Evolutionary conservation across 208 protist genomes (phyloP).

Genomic region (Leptomonas seymouri): DNA sequence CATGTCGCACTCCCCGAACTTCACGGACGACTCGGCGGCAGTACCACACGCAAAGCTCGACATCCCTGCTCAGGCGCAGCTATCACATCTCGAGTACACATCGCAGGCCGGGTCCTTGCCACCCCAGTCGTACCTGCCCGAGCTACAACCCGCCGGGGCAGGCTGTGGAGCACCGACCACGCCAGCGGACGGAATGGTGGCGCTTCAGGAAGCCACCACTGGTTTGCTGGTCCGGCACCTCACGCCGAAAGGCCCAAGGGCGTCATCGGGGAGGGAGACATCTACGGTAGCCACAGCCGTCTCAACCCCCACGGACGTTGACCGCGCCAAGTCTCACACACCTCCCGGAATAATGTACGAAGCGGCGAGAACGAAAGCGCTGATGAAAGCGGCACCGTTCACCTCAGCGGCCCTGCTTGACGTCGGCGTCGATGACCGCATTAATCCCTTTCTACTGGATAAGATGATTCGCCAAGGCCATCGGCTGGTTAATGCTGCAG

Average conservation of each 20-base stretch:
- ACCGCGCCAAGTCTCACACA: neutral
- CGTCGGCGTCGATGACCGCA: constrained; percentile 31
- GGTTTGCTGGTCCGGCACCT: constrained; percentile 28
- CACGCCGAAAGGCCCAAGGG: neutral
- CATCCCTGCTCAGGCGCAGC: constrained; percentile 14
- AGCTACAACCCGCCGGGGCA: neutral
- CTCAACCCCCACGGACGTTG: neutral
- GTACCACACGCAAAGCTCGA: neutral
- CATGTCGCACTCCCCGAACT: neutral
- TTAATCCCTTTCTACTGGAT: constrained; percentile 21
- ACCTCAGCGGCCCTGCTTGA: constrained; percentile 29
- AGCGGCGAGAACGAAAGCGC: neutral
- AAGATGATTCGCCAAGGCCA: constrained; percentile 24
- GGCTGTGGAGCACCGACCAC: neutral
- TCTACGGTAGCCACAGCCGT: neutral
- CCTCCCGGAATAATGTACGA: neutral
- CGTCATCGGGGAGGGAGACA: neutral
- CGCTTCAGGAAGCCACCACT: constrained; percentile 30
- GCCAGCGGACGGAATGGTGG: constrained; percentile 1
- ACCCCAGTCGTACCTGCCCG: constrained; percentile 20
- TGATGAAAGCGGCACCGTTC: constrained; percentile 7
- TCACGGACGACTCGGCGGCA: neutral
- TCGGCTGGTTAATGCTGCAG: constrained; percentile 5
- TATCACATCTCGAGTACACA: constrained; percentile 29
- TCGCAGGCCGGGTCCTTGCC: constrained; percentile 5